Evolutionary conservation across 1,139 yeast species (phyloP), one percentile per base, ranked within the genome.

Genomic region (Hyphopichia khmerensis): DNA sequence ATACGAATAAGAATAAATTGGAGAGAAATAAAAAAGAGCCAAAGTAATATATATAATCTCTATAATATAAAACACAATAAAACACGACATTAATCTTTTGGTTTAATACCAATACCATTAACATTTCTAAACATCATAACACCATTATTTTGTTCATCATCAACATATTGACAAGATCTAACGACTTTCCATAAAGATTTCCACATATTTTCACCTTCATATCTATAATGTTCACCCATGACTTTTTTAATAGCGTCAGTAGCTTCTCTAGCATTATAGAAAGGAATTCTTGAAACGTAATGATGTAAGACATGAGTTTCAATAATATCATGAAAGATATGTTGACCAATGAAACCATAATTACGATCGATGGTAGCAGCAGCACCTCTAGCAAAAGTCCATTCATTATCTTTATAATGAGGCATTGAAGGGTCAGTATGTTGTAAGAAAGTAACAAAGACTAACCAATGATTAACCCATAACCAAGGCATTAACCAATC

Each of bases 241-340:
- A 87, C 95, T 67, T 84, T 80, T 67, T 77, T 80, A 62, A 87
- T 84, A 35, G 89, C 93, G 42, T 70, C 85, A 42, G 87, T 77
- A 38, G 93, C 96, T 60, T 81, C 82, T 65, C 93, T 80, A 35
- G 87, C 95, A 54, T 87, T 81, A 75, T 87, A 87, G 69, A 87
- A 87, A 42, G 96, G 96, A 51, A 87, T 86, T 65, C 95, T 77
- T 10, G 91, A 83, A 43, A 84, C 85, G 64, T 80, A 87, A 67
- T 87, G 96, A 68, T 87, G 96, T 57, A 85, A 77, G 41, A 87
- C 95, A 59, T 87, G 96, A 44, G 96, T 87, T 73, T 88, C 96
- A 56, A 87, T 86, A 57, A 87, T 87, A 60, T 87, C 95, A 64
- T 87, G 96, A 80, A 87, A 85, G 53, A 87, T 75, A 69, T 80